Evolutionary conservation across 1,139 yeast species (phyloP).

Genomic region (Geotrichum fermentans): DNA sequence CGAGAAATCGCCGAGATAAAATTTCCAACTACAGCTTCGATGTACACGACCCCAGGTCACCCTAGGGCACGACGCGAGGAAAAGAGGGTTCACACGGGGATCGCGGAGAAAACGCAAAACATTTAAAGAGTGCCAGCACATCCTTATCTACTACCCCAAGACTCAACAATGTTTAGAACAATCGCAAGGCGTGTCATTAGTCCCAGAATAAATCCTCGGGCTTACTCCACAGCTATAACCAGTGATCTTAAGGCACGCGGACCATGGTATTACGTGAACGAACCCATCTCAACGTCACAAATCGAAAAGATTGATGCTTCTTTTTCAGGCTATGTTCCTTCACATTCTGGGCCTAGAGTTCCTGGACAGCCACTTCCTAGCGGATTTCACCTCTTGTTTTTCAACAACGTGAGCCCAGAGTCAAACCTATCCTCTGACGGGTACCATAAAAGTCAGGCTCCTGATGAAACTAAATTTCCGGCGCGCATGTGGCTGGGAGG

Average conservation of each 20-base stretch:
- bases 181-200: too few species aligned
- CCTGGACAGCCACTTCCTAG: slow-evolving; percentile 35
- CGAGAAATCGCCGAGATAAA: too few species aligned
- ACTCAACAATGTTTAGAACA: too few species aligned
- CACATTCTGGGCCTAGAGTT: slow-evolving; percentile 7
- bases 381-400: slow-evolving; percentile 67
- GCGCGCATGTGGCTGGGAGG: slow-evolving; percentile 87
- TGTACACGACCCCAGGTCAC: too few species aligned
- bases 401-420: slow-evolving; percentile 53
- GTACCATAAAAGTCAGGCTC: slow-evolving; percentile 77
- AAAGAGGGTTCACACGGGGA: too few species aligned
- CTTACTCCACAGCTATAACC: slow-evolving; percentile 14
- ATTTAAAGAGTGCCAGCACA: too few species aligned
- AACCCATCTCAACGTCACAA: slow-evolving; percentile 25
- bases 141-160: too few species aligned
- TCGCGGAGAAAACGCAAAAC: too few species aligned
- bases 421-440: slow-evolving; percentile 61
- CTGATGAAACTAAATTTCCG: slow-evolving; percentile 43
- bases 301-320: slow-evolving; percentile 29
- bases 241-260: slow-evolving; percentile 22
- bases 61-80: too few species aligned
- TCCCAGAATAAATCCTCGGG: too few species aligned
- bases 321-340: slow-evolving; percentile 26
- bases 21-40: too few species aligned
- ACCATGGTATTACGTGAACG: slow-evolving; percentile 29